Conservation (phyloP, 345 rosid genomes). For the Reutealis trisperma region DNA sequence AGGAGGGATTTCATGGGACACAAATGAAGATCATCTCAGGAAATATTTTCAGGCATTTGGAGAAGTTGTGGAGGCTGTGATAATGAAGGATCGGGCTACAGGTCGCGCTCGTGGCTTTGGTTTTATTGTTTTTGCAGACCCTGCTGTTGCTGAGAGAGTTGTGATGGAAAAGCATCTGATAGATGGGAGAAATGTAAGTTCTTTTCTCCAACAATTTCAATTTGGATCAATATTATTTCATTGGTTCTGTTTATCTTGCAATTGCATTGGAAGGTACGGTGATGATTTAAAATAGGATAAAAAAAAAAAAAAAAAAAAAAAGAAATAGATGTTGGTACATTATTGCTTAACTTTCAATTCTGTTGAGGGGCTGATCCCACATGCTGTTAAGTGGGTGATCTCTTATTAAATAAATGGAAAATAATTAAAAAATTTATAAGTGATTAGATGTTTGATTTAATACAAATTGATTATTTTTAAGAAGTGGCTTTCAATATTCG, state of each 20-base stretch:
- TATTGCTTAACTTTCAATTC: not conserved
- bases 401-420: too few relatives aligned
- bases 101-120: constrained; percentile 98
- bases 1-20: constrained; percentile 97
- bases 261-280: not conserved
- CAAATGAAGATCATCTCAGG: constrained; percentile 81
- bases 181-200: constrained; percentile 86
- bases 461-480: too few relatives aligned
- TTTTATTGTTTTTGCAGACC: constrained; percentile 81
- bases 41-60: constrained; percentile 82
- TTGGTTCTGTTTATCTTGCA: not conserved
- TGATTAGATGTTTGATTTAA: too few relatives aligned
- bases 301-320: not conserved
- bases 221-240: constrained; percentile 17
- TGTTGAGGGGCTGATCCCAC: too few relatives aligned
- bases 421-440: too few relatives aligned
- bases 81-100: constrained; percentile 91
- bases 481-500: too few relatives aligned
- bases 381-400: too few relatives aligned
- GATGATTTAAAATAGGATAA: not conserved
- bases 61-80: constrained; percentile 79
- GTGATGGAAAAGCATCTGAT: constrained; percentile 71
- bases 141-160: constrained; percentile 76
- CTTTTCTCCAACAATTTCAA: constrained; percentile 2
- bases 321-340: not conserved